These are phyloP conservation scores for Celoporthe dispersa DNA, from an alignment of 2,329 filamentous ascomycete species.

Conservation along the genomic window DNA sequence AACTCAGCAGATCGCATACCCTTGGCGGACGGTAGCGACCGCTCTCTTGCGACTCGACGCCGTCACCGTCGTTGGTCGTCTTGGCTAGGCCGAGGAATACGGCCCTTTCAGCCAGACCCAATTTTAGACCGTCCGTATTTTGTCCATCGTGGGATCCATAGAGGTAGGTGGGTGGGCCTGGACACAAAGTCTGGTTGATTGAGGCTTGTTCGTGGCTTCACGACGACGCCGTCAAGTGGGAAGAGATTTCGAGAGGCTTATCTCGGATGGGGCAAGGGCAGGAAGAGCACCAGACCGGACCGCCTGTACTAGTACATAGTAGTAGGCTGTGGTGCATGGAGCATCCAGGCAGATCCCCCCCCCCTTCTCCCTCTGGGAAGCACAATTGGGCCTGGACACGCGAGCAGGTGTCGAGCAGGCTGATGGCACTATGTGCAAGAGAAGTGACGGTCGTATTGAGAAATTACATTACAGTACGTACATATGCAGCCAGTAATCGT, in stretches of 20 bases:
- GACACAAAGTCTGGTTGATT: neutral
- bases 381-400: too few species aligned
- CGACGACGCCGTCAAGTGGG: constrained; percentile 5
- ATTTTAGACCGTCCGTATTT: neutral
- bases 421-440: neutral
- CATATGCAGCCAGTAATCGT: constrained; percentile 1
- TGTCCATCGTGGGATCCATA: neutral
- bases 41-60: neutral
- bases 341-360: neutral
- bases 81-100: neutral
- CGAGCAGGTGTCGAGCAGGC: too few species aligned
- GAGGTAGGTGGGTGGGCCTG: neutral
- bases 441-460: constrained; percentile 23
- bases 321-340: neutral
- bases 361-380: too few species aligned
- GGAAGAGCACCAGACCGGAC: neutral
- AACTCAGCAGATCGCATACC: neutral
- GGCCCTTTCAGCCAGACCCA: neutral
- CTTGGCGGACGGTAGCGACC: neutral
- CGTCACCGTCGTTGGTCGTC: neutral
- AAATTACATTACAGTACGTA: constrained; percentile 20
- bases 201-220: neutral
- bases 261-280: neutral
- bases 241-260: constrained; percentile 27
- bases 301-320: neutral